Evolutionary conservation across 805 yeast species (phyloP).

Genomic region (Jamesozyma spencerorum): DNA sequence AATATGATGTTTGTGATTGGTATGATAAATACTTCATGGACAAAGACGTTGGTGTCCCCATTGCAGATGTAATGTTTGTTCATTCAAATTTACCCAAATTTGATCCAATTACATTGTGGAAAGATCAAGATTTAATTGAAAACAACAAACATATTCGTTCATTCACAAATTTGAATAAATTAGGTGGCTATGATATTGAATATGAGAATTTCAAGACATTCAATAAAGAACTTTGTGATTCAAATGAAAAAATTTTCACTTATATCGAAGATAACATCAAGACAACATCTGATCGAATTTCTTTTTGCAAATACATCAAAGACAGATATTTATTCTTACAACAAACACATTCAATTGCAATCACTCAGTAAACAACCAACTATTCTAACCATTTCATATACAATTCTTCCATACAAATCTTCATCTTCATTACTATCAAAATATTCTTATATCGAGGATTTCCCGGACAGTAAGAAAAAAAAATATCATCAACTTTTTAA

Average conservation of each 20-base stretch:
- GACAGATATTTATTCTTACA: slow-evolving; percentile 16
- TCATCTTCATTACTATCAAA: too few relatives aligned
- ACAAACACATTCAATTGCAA: slow-evolving; percentile 17
- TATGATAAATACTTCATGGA: slow-evolving; percentile 7
- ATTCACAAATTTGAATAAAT: slow-evolving; percentile 13
- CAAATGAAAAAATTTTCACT: slow-evolving; percentile 10
- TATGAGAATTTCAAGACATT: slow-evolving; percentile 21
- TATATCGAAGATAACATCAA: slow-evolving; percentile 12
- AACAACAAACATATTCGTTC: slow-evolving; percentile 21
- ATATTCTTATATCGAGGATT: too few relatives aligned
- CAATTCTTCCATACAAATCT: too few relatives aligned
- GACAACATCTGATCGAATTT: background rate
- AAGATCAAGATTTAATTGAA: slow-evolving; percentile 16
- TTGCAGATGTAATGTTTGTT: slow-evolving; percentile 26
- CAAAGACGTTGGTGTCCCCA: background rate
- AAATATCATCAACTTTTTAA: too few relatives aligned
- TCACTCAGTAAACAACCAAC: too few relatives aligned
- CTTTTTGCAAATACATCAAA: slow-evolving; percentile 21
- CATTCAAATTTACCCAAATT: slow-evolving; percentile 35
- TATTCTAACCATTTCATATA: too few relatives aligned
- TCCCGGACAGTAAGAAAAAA: too few relatives aligned
- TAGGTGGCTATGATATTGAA: slow-evolving; percentile 23
- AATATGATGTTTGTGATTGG: slow-evolving; percentile 5
- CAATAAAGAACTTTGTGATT: slow-evolving; percentile 14
- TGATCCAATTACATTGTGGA: slow-evolving; percentile 28